Base-by-base conservation (phyloP, 345 rosid genomes). In the Brassica carinata region DNA sequence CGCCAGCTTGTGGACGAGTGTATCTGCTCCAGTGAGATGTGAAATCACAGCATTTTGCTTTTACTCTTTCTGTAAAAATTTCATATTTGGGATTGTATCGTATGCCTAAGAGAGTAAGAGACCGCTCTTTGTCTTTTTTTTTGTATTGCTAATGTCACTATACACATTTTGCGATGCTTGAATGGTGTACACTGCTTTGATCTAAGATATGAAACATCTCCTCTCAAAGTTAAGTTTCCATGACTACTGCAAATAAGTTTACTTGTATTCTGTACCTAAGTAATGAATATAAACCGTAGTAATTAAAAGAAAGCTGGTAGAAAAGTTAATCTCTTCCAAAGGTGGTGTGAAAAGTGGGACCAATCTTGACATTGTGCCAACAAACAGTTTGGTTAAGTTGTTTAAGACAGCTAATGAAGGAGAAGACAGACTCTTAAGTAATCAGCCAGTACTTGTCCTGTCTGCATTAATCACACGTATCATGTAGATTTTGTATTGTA, bases 1-100 rank as follows among this genome's bases (percentile, higher is more conserved):
- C 92, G 97, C 59, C 96, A 94, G 83, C 96, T 94, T 14, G 96
- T 94, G 57, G 97, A 94, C 31, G 98, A 90, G 83, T 92, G 97
- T 84, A 93, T 94, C 82, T 85, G 84, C 85, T 90, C 97, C 70
- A 84, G 81, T 64, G 98, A 92, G 83, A 89, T 94, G 27, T 92
- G 78, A 23, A 23, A 88, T 34, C 73, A 9, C 31, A 79, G 45
- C 72, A 58, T 48, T 53, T 3, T 66, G 74, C 61, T 18, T 64
- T 31, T 43, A 67, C 65, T 43, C 57, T 73, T 73, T 26, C 29
- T 81, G 86, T 87, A 88, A 82, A 89, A 57, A 23, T 23, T 23
- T 23, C 26, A 23, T 2, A 40, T 30, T 19, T 1, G 29, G 38
- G 72, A 6, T 14, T 76, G 1, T 10, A 55, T 55, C 5, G 11